phyloP scores from a whole-genome alignment of 352 stramenopile species.

The Phytopythium helicoides region DNA sequence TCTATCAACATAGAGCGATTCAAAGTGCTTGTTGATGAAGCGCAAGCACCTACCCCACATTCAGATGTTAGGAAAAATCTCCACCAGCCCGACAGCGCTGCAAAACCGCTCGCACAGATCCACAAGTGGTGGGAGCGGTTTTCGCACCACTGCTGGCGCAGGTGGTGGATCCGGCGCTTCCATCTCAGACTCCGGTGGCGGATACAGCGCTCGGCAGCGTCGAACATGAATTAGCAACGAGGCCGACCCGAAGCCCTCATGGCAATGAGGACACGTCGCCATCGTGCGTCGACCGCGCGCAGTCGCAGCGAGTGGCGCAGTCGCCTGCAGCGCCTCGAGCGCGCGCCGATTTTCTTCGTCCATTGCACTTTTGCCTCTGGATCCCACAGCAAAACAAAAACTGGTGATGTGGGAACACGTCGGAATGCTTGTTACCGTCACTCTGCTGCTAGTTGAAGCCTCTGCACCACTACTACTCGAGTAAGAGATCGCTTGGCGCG shows the following conservation, averaged over 20 bases:
- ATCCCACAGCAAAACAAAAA: background rate
- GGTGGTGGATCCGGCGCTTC: slow-evolving; percentile 9
- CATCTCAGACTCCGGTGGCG: slow-evolving; percentile 21
- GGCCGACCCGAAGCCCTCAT: slow-evolving; percentile 47
- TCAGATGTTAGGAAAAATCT: background rate
- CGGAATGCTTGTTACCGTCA: background rate
- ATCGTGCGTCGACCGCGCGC: slow-evolving; percentile 21
- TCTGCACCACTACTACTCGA: too few relatives aligned
- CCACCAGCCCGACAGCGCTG: background rate
- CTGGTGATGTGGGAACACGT: too few relatives aligned
- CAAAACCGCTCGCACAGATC: slow-evolving; percentile 38
- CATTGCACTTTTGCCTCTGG: slow-evolving; percentile 9
- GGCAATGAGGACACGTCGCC: slow-evolving; percentile 50
- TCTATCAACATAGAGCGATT: slow-evolving; percentile 64
- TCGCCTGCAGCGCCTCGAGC: slow-evolving; percentile 28
- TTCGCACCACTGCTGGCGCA: slow-evolving; percentile 10
- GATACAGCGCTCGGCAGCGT: slow-evolving; percentile 48
- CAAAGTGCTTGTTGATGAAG: slow-evolving; percentile 67
- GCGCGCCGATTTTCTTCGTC: slow-evolving; percentile 34
- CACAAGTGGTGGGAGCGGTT: slow-evolving; percentile 42
- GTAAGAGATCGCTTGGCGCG: too few relatives aligned
- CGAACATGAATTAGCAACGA: slow-evolving; percentile 64
- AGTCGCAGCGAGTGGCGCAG: slow-evolving; percentile 10
- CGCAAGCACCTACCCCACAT: slow-evolving; percentile 41
- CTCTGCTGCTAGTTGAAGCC: too few relatives aligned